Base-by-base conservation (phyloP, 1,284 basidiomycete genomes). In the Sanghuangporus sanghuang region DNA sequence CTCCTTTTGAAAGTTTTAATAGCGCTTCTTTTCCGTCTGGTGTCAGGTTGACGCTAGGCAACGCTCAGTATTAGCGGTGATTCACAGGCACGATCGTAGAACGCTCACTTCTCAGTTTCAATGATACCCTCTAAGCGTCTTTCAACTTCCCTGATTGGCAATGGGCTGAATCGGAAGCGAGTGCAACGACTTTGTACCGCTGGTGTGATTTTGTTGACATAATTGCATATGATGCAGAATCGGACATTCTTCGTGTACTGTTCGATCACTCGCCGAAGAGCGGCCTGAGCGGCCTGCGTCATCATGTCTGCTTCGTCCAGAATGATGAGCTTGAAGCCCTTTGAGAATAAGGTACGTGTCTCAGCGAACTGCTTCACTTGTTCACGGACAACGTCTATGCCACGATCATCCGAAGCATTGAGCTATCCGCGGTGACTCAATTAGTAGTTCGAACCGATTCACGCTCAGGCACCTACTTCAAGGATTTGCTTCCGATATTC, bases 261-360 rank as follows among this genome's bases (percentile, higher is more conserved):
- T 76, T 99, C 97, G 67, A 99, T 98, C 48, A 99, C 92, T 71
- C 96, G 90, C 36, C 96, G 89, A 38, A 99, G 84, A 18, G 97
- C 97, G 3, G 95, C 93, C 74, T 99, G 97, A 0, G 97, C 97
- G 49, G 93, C 91, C 67, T 95, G 92, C 0, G 97, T 99, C 97
- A 99, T 99, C 89, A 97, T 97, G 79, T 99, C 97, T 21, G 97
- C 97, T 76, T 99, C 97, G 70, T 99, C 97, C 32, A 99, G 86
- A 64, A 99, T 89, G 74, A 99, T 97, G 71, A 99, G 87, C 74
- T 99, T 99, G 86, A 91, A 98, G 32, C 93, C 93, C 69, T 95
- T 95, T 6, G 93, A 86, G 71, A 89, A 90, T 11, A 98, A 79
- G 32, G 95, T 98, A 63, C 95, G 87, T 14, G 96, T 98, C 77